A percentile compares a stretch with the other conserved stretches of the same genome.
These are phyloP conservation scores for Yamadazyma oceani DNA, from an alignment of 1,139 yeast species.

Conservation along the genomic window DNA sequence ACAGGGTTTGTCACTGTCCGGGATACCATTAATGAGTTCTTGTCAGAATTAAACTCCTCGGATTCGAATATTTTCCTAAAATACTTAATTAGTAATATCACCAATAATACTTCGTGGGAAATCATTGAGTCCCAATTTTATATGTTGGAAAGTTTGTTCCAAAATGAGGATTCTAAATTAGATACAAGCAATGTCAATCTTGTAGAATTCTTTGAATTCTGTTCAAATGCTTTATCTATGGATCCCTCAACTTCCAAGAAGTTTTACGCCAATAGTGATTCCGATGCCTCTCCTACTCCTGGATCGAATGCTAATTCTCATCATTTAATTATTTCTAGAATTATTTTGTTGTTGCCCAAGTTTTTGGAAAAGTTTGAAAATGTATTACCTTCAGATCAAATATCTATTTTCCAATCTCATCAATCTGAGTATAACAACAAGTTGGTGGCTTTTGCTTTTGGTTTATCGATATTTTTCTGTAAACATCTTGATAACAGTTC, in stretches of 20 bases:
- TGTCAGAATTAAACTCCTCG: slow-evolving; percentile 41
- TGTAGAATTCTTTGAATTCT: slow-evolving; percentile 22
- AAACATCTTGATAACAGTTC: slow-evolving; percentile 14
- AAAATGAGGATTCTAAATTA: slow-evolving; percentile 42
- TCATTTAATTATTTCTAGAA: slow-evolving; percentile 43
- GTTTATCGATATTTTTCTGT: slow-evolving; percentile 7
- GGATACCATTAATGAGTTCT: slow-evolving; percentile 52
- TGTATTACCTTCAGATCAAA: slow-evolving; percentile 29
- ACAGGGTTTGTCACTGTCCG: slow-evolving; percentile 49
- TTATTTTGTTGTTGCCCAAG: slow-evolving; percentile 53
- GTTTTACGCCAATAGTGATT: background rate
- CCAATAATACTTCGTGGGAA: slow-evolving; percentile 19
- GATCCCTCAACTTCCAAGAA: background rate
- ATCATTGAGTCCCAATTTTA: slow-evolving; percentile 40
- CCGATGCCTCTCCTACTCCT: slow-evolving; percentile 3
- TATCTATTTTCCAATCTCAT: slow-evolving; percentile 41
- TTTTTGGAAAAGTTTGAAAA: slow-evolving; percentile 52
- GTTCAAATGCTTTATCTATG: slow-evolving; percentile 20
- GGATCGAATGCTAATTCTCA: slow-evolving; percentile 13
- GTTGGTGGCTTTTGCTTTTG: slow-evolving; percentile 8
- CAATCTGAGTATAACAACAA: slow-evolving; percentile 22
- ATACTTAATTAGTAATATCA: slow-evolving; percentile 18
- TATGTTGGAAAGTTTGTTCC: slow-evolving; percentile 41
- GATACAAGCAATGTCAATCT: slow-evolving; percentile 17
- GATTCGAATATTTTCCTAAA: slow-evolving; percentile 35